These are phyloP conservation scores for Chenopodium quinoa DNA, from an alignment of 148 eudicot genomes.

Conservation along the genomic window DNA sequence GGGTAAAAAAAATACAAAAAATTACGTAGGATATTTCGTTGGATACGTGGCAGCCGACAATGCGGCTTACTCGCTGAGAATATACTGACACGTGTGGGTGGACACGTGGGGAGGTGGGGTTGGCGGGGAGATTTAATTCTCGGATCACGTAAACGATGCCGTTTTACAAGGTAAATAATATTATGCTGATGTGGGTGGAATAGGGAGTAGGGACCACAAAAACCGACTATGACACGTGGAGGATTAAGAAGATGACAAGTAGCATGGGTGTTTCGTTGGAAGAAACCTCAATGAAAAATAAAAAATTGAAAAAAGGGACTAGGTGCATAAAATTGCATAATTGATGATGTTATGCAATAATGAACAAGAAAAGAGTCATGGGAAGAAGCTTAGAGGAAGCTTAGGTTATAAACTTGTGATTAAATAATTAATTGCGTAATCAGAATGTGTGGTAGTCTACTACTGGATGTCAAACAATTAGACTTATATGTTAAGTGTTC, in stretches of 20 bases:
- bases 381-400: not conserved
- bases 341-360: not conserved
- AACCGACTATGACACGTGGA: constrained; percentile 6
- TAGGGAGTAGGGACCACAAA: not conserved
- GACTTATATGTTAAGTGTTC: not conserved
- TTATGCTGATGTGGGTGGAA: constrained; percentile 15
- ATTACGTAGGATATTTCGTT: constrained; percentile 12
- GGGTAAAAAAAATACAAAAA: not conserved
- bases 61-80: constrained; percentile 11
- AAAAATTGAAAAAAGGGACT: too few species aligned
- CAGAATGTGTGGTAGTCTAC: not conserved
- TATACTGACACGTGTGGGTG: constrained; percentile 16
- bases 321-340: not conserved
- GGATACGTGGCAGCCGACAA: constrained; percentile 29
- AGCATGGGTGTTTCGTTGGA: not conserved
- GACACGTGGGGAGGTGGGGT: constrained; percentile 30
- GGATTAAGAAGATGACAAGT: not conserved
- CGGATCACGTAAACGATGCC: constrained; percentile 30
- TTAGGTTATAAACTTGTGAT: not conserved
- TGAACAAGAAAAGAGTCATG: not conserved
- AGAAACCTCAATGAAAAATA: not conserved
- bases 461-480: not conserved
- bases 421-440: not conserved
- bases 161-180: not conserved
- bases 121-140: constrained; percentile 18